Base-by-base conservation (phyloP, 805 yeast species). In the Ogataea naganishii region DNA sequence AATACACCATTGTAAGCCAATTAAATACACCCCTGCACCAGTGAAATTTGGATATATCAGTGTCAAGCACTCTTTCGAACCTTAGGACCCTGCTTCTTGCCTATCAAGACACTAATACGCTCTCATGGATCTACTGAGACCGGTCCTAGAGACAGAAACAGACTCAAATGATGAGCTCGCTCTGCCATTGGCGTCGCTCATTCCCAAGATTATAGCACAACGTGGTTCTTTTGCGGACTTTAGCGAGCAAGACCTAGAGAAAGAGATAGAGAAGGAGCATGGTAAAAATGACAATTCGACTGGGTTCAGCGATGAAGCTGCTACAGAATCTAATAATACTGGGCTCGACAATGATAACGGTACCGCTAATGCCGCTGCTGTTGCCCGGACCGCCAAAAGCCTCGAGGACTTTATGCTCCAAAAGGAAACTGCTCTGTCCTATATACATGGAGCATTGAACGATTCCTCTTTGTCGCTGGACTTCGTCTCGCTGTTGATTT, bases 401-500 rank as follows among this genome's bases (percentile, higher is more conserved):
- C 43, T 40, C 12, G 68, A 62, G 26, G 58, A 59, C 7, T 75
- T 76, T 42, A 53, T 59, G 27, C 60, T 59, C 25, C 63, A 70
- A 12, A 75, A 75, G 45, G 47, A 57, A n/a, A 72, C 74, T 34
- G 63, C 79, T 24, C 42, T 76, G 11, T 62, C 58, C 12, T 60
- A 64, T 24, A 62, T 81, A 18, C 67, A 72, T 31, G 53, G 73
- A 0, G 95, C 97, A 2, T 61, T 83, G 41, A 92, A 89, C 49
- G 96, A 92, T 48, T 76, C 94, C 0, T 86, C 96, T 0, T 55
- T 92, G 22, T 78, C 95, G 1, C 60, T 88, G 34, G 98, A 89
- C 48, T 82, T 88, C 39, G 79, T 89, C 1, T 84, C 96, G 2
- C 62, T 89, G 36, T 59, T 92, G 34, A 67, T 89, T 24, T 80